Evolutionary conservation across 75 land plant species (phyloP).

Genomic region (Adiantum capillusveneris): DNA sequence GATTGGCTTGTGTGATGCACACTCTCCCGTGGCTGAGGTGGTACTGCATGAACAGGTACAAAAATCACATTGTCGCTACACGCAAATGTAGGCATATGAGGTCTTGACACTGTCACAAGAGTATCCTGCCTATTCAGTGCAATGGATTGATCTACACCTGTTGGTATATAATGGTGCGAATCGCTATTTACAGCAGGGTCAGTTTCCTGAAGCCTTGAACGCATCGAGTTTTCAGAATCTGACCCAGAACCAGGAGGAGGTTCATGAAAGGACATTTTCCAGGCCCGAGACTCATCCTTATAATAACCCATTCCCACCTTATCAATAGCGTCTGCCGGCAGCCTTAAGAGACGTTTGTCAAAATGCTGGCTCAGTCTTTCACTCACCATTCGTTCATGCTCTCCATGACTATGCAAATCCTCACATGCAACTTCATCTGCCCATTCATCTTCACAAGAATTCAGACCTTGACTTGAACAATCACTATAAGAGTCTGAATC

Average conservation of each 20-base stretch:
- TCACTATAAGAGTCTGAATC: background rate
- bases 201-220: background rate
- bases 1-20: background rate
- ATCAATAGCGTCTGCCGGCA: background rate
- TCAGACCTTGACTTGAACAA: background rate
- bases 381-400: background rate
- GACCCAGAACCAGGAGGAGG: background rate
- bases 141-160: background rate
- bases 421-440: slow-evolving; percentile 2
- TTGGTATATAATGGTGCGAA: background rate
- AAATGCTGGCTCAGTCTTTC: background rate
- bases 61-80: background rate
- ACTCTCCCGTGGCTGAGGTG: background rate
- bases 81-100: background rate
- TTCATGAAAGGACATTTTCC: background rate
- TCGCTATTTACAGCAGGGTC: slow-evolving; percentile 6
- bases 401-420: background rate
- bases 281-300: background rate
- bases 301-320: background rate
- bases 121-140: background rate
- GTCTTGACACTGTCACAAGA: background rate
- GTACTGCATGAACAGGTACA: background rate
- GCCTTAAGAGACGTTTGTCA: background rate
- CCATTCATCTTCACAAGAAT: slow-evolving; percentile 8
- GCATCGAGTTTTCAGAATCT: background rate